Base-by-base conservation (phyloP, 225 moss, liverwort and hornwort genomes). In the Antitrichia curtipendula region DNA sequence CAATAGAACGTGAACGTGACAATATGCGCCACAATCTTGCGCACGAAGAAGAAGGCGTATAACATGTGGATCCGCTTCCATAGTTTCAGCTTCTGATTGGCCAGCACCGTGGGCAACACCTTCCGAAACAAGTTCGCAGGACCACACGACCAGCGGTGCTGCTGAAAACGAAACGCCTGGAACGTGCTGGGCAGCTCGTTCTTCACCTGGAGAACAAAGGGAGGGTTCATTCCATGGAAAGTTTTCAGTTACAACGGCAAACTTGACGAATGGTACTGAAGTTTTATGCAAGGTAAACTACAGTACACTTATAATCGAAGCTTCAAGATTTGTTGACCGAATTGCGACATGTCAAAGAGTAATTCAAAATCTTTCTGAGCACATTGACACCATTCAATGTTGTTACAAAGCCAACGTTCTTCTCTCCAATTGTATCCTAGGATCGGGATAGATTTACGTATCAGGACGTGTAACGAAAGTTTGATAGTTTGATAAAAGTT, bases 21-120 rank as follows among this genome's bases (percentile, higher is more conserved):
- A 10, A 96, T 88, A 58, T 97, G 97, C 0, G 95, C 93, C 25
- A 97, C 91, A 25, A 96, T 90, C 29, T 96, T 97, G 22, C 96
- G 95, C 19, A 96, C 97, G 69, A 97, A 93, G 90, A 97, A 97
- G 82, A 97, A 97, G 2, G 95, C 94, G 82, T 96, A 97, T 27
- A 96, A 85, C 92, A 97, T 96, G 90, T 96, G 96, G 61, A 96
- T 62, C 63, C 96, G 90, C 87, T 95, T 95, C 91, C 95, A 89
- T 9, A 92, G 76, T 28, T 80, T 90, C 77, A 96, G 85, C 88
- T 94, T 95, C 95, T 91, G 89, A 76, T 87, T 87, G 8, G 78
- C 27, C 78, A 97, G 10, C 28, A 97, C 93, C 41, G 93, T 85
- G 16, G 94, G 94, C 0, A 95, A 89, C 29, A 95, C 90, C 49